Percentiles rank a stretch among this genome's conserved stretches.
These are phyloP conservation scores for Colletotrichum sp. DNA, from an alignment of 2,329 filamentous ascomycete species.

Conservation along the genomic window DNA sequence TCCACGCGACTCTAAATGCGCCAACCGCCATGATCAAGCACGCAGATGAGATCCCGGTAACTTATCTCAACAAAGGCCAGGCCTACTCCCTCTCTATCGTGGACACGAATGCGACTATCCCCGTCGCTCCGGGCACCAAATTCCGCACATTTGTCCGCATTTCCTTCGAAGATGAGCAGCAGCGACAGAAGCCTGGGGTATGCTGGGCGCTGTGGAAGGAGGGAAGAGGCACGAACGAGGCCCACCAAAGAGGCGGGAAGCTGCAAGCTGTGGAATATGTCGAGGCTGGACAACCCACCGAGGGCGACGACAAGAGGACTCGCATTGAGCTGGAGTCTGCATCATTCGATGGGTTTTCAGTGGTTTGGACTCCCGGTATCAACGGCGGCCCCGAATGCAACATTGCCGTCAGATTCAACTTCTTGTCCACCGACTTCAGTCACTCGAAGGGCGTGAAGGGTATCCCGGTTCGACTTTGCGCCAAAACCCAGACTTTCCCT, in stretches of 20 bases:
- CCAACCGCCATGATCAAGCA: constrained; percentile 96
- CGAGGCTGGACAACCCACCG: constrained; percentile 64
- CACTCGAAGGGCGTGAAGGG: constrained; percentile 99
- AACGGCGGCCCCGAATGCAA: constrained; percentile 77
- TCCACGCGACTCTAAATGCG: constrained; percentile 87
- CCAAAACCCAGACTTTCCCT: constrained; percentile 79
- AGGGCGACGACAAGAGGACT: constrained; percentile 69
- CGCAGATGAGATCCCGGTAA: constrained; percentile 90
- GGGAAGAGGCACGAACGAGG: constrained; percentile 92
- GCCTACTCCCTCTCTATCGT: constrained; percentile 86
- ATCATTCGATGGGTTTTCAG: constrained; percentile 93
- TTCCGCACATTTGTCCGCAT: constrained; percentile 95
- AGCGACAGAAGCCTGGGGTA: constrained; percentile 79
- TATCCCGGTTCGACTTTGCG: constrained; percentile 90
- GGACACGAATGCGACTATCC: constrained; percentile 72
- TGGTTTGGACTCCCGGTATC: constrained; percentile 81
- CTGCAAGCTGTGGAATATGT: constrained; percentile 96
- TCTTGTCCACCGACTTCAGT: constrained; percentile 97
- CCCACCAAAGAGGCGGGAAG: constrained; percentile 90
- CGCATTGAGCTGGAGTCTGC: constrained; percentile 75
- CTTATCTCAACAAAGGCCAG: constrained; percentile 97
- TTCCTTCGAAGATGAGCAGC: constrained; percentile 95
- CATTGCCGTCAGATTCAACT: constrained; percentile 95
- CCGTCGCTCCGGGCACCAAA: constrained; percentile 64
- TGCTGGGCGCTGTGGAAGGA: constrained; percentile 97